These are phyloP conservation scores for Xylaria digitata DNA, from an alignment of 2,329 filamentous ascomycete species.

Conservation along the genomic window DNA sequence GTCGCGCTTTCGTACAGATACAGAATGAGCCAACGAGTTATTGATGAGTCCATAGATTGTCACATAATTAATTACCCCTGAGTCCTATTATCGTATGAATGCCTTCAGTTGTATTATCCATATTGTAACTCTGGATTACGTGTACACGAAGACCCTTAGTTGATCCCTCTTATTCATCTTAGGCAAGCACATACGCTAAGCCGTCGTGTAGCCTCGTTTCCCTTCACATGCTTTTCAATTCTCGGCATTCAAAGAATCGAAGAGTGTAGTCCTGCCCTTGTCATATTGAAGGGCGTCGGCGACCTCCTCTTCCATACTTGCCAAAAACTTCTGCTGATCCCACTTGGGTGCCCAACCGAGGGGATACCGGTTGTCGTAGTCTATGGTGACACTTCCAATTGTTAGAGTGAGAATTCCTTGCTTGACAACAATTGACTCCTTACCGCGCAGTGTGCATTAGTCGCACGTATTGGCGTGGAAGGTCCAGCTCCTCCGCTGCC, in stretches of 20 bases:
- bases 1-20: not conserved
- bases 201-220: not conserved
- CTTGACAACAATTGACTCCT: conserved; percentile 25
- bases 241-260: conserved; percentile 26
- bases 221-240: not conserved
- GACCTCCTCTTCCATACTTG: conserved; percentile 47
- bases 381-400: conserved; percentile 34
- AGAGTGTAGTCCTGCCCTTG: conserved; percentile 37
- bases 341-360: conserved; percentile 49
- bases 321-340: conserved; percentile 43
- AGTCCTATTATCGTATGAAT: not conserved
- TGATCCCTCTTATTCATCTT: not conserved
- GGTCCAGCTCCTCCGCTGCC: conserved; percentile 48
- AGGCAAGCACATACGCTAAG: not conserved
- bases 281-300: conserved; percentile 43
- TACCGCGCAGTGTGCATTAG: conserved; percentile 47
- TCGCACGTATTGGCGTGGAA: conserved; percentile 47
- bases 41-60: not conserved
- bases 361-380: conserved; percentile 38
- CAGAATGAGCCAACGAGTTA: not conserved
- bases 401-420: conserved; percentile 14
- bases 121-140: not conserved
- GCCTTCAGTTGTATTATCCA: not conserved
- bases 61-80: not conserved
- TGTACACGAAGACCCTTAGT: not conserved